Base-by-base conservation (phyloP, 768 basidiomycete species). In the Tricholoma sp. region DNA sequence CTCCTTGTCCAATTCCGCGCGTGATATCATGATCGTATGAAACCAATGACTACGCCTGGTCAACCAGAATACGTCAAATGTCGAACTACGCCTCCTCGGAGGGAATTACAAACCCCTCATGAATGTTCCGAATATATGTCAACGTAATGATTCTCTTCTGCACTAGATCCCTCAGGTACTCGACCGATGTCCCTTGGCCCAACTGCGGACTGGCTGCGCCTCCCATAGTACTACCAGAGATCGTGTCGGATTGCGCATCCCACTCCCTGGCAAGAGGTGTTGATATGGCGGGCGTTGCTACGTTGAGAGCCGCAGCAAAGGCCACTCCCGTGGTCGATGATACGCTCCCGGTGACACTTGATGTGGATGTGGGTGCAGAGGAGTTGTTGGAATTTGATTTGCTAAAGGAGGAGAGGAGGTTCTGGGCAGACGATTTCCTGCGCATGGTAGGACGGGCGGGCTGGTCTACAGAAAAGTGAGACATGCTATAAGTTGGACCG, bases 131-230 rank as follows among this genome's bases (percentile, higher is more conserved):
- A 70, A 94, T 76, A 69, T 94, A 94, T 0, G 89, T 92, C 63
- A 94, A 75, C 19, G 91, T 91, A 64, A 89, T 79, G 56, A 94
- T 87, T 59, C 93, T 78, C 76, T 92, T 94, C 75, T 88, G 85
- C 8, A 93, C 83, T 50, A 91, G 74, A 64, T 89, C 89, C 54
- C 91, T 74, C 57, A 94, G 76, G 66, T 86, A 85, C 66, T 94
- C 91, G 56, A 89, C 80, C 8, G 86, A 86, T 27, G 88, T 86
- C 12, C 85, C 86, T 67, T 85, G 86, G 3, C 70, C 68, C 22
- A 81, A 68, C 52, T 81, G 75, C 2, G 81, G 78, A 61, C 76
- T 79, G 18, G 68, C 69, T 8, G 75, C 70, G 41, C 72, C 73
- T 21, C 64, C 67, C 12, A 46, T 56, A 35, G 64, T 66, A 57